Evolutionary conservation across 2,329 filamentous ascomycete genomes (phyloP).

Genomic region (Bisporella sp.): DNA sequence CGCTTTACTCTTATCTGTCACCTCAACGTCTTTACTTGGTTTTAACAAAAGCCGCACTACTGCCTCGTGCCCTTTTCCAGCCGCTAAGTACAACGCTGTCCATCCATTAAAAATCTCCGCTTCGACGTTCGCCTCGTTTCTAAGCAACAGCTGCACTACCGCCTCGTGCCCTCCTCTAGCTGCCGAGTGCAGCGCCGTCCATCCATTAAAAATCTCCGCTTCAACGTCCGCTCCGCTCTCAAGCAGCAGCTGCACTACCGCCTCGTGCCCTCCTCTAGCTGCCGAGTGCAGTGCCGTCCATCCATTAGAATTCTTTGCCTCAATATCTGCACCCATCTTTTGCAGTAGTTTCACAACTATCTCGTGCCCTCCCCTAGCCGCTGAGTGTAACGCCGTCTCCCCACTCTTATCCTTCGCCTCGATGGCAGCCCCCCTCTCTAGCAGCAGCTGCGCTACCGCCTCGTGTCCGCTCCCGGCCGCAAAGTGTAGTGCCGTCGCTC

Average conservation of each 20-base stretch:
- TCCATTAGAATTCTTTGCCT: not conserved
- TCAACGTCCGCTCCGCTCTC: not conserved
- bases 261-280: constrained; percentile 1
- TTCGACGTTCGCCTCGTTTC: constrained; percentile 3
- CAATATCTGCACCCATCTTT: not conserved
- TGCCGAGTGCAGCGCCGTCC: not conserved
- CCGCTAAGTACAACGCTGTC: constrained; percentile 6
- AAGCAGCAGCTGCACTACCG: not conserved
- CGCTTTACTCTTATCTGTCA: not conserved
- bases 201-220: not conserved
- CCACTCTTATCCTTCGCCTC: not conserved
- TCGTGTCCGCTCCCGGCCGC: not conserved
- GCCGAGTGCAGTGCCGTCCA: not conserved
- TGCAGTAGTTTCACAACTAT: not conserved
- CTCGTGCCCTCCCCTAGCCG: not conserved
- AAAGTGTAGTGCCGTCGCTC: no score
- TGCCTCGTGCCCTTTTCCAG: constrained; percentile 17
- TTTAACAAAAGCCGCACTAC: constrained; percentile 12
- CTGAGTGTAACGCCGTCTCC: not conserved
- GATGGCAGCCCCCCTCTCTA: not conserved
- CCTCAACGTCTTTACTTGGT: not conserved
- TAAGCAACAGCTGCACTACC: constrained; percentile 2
- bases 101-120: constrained; percentile 19
- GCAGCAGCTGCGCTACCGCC: not conserved
- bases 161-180: not conserved